These are phyloP conservation scores for Ballota nigra DNA, from an alignment of 257 asterid species.

Conservation along the genomic window DNA sequence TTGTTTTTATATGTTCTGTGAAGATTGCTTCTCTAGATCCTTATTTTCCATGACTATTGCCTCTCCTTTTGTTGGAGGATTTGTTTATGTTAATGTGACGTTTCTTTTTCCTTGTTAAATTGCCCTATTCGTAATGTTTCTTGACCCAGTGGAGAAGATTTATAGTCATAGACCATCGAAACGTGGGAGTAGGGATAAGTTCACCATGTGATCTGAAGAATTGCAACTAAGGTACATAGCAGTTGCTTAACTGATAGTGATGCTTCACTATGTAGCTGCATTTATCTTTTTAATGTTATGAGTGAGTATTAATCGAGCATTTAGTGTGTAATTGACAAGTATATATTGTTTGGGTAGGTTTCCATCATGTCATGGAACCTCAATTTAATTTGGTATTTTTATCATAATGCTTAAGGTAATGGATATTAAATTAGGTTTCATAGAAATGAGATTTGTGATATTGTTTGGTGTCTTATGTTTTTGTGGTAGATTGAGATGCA, in stretches of 20 bases:
- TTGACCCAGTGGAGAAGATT: too few species aligned
- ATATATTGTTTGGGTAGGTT: too few species aligned
- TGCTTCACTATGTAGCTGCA: not conserved
- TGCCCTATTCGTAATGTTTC: not conserved
- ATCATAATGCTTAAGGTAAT: too few species aligned
- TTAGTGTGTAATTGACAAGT: too few species aligned
- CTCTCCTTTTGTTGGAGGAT: not conserved
- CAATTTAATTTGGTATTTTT: not conserved
- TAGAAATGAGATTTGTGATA: not conserved
- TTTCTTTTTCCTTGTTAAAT: not conserved
- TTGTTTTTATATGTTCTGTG: conserved; percentile 7
- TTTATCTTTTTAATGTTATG: too few species aligned
- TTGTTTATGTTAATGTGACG: not conserved
- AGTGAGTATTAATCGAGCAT: too few species aligned
- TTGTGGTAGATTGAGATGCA: too few species aligned
- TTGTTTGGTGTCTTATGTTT: not conserved
- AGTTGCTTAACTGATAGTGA: not conserved
- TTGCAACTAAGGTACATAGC: not conserved
- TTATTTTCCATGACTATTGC: not conserved
- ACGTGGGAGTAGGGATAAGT: too few species aligned
- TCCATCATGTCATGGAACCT: not conserved
- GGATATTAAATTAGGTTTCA: not conserved
- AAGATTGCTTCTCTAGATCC: conserved; percentile 15
- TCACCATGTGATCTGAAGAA: not conserved
- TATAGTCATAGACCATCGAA: too few species aligned